These are phyloP conservation scores for Quercus cerris DNA, from an alignment of 306 rosid genomes.

Conservation along the genomic window DNA sequence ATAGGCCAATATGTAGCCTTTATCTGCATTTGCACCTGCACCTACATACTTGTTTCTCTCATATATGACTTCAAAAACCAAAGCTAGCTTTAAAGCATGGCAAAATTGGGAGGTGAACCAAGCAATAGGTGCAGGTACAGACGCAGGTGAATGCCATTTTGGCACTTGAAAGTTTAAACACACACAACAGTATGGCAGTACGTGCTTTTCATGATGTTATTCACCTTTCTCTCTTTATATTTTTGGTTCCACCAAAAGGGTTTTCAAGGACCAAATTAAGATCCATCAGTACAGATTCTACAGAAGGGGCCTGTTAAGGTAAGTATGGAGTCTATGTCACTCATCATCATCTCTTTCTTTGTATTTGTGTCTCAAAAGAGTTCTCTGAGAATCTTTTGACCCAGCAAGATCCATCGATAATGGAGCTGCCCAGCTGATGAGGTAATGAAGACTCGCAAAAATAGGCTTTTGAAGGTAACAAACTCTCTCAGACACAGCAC, in stretches of 20 bases:
- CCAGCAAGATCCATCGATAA: too few species aligned
- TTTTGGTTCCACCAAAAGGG: too few species aligned
- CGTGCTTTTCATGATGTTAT: too few species aligned
- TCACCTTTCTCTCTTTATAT: too few species aligned
- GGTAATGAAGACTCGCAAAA: not conserved
- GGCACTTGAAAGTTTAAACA: not conserved
- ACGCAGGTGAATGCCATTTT: not conserved
- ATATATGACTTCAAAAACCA: not conserved
- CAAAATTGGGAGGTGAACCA: not conserved
- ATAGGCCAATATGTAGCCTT: conserved; percentile 49
- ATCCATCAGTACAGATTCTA: too few species aligned
- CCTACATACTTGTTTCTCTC: conserved; percentile 25
- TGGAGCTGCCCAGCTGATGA: not conserved
- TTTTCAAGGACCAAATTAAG: too few species aligned
- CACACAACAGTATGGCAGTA: too few species aligned
- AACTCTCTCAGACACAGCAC: not conserved
- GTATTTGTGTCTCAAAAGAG: too few species aligned
- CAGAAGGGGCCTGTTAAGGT: too few species aligned
- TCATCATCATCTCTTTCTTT: too few species aligned
- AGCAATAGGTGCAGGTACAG: conserved; percentile 67
- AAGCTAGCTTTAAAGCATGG: not conserved
- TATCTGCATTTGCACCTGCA: conserved; percentile 72
- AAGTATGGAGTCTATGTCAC: too few species aligned
- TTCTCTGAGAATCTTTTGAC: too few species aligned
- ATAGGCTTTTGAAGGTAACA: not conserved